Percentiles rank a stretch among this genome's conserved stretches.
phyloP scores from a whole-genome alignment of 768 basidiomycete genomes.

The Podaxis sp. region DNA sequence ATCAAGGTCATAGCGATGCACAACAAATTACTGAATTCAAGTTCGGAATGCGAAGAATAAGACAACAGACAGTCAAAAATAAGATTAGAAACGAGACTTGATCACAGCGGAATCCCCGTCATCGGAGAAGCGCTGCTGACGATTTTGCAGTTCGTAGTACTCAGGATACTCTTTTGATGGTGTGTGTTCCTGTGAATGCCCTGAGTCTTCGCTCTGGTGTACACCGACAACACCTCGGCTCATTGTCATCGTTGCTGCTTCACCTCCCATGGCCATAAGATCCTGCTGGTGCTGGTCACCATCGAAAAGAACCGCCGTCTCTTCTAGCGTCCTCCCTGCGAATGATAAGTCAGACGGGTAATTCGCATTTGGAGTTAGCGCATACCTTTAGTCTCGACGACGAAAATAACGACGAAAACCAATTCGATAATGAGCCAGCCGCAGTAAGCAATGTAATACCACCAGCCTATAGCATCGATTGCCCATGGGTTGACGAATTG shows the following conservation, averaged over 20 bases:
- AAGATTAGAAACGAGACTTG: slow-evolving; percentile 7
- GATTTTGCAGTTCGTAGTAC: slow-evolving; percentile 17
- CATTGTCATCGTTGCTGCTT: slow-evolving; percentile 43
- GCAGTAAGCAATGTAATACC: slow-evolving; percentile 62
- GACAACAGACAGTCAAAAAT: not conserved
- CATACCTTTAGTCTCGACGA: slow-evolving; percentile 66
- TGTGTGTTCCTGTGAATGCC: slow-evolving; percentile 1
- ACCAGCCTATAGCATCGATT: slow-evolving; percentile 54
- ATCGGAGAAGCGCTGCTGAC: slow-evolving; percentile 10
- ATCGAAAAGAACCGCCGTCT: slow-evolving; percentile 73
- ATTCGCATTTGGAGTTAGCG: not conserved
- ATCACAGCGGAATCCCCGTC: slow-evolving; percentile 10
- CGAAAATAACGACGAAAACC: slow-evolving; percentile 49
- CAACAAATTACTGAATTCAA: not conserved
- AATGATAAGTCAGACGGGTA: slow-evolving; percentile 4
- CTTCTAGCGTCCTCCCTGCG: slow-evolving; percentile 64
- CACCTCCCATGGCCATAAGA: slow-evolving; percentile 46
- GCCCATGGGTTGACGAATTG: slow-evolving; percentile 82
- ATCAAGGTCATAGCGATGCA: not conserved
- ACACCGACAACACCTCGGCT: slow-evolving; percentile 25
- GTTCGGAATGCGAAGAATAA: not conserved
- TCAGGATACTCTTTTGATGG: slow-evolving; percentile 19
- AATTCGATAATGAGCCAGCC: slow-evolving; percentile 67
- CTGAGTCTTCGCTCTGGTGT: slow-evolving; percentile 14
- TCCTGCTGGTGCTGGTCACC: slow-evolving; percentile 49